These are phyloP conservation scores for Penicillium longicatenatum DNA, from an alignment of 495 filamentous ascomycete genomes.

Conservation along the genomic window DNA sequence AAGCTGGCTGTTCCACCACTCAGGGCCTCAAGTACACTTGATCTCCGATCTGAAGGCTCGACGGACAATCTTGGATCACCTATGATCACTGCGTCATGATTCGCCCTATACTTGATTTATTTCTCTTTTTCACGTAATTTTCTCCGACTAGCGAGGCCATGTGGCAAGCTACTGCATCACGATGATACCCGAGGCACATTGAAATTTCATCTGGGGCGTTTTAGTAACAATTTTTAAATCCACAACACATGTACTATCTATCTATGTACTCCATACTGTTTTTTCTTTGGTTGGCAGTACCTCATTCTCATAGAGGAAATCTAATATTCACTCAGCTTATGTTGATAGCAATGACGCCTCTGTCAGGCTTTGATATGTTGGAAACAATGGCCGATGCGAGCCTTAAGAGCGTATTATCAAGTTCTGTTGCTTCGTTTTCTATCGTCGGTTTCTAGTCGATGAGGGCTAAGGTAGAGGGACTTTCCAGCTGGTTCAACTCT, in stretches of 20 bases:
- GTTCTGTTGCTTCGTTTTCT: too few species aligned
- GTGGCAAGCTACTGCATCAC: conserved; percentile 17
- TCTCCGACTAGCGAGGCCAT: conserved; percentile 6
- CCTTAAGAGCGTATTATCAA: too few species aligned
- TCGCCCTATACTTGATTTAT: background rate
- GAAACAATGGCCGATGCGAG: too few species aligned
- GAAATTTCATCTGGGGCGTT: conserved; percentile 22
- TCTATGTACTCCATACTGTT: background rate
- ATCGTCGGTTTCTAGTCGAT: too few species aligned
- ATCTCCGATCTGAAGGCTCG: background rate
- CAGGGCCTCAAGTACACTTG: background rate
- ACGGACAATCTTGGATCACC: background rate
- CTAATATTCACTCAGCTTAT: too few species aligned
- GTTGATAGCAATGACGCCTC: too few species aligned
- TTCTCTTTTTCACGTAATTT: background rate
- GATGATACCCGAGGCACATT: conserved; percentile 27
- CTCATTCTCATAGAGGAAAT: too few species aligned
- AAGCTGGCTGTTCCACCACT: background rate
- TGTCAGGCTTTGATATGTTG: too few species aligned
- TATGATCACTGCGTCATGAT: conserved; percentile 16
- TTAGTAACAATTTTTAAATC: background rate
- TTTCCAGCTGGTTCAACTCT: too few species aligned
- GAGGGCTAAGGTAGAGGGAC: too few species aligned
- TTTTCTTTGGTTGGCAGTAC: background rate
- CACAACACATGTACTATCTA: background rate